Evolutionary conservation across 257 asterid species (phyloP).

Genomic region (Verbena officinalis): DNA sequence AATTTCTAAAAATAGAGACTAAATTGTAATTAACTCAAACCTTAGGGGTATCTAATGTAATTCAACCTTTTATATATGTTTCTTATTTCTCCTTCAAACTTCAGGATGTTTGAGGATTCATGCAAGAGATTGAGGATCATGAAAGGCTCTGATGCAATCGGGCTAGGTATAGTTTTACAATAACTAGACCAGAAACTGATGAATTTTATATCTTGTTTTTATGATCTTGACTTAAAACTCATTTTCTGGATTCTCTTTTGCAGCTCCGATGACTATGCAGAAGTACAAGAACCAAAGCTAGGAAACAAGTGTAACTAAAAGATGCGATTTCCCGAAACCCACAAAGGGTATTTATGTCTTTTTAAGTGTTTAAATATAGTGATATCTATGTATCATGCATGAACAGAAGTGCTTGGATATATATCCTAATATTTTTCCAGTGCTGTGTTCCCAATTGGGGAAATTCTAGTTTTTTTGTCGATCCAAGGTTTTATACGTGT

Average conservation of each 20-base stretch:
- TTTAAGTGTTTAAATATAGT: slow-evolving; percentile 5
- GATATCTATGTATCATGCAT: slow-evolving; percentile 21
- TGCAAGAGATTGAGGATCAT: slow-evolving; percentile 89
- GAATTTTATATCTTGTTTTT: not conserved
- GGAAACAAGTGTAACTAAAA: slow-evolving; percentile 2
- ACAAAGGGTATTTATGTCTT: slow-evolving; percentile 1
- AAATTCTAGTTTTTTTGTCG: slow-evolving; percentile 16
- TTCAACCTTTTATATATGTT: too few relatives aligned
- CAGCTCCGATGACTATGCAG: slow-evolving; percentile 83
- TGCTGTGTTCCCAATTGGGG: slow-evolving; percentile 35
- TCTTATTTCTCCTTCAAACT: not conserved
- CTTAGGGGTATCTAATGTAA: too few relatives aligned
- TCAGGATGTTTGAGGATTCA: slow-evolving; percentile 80
- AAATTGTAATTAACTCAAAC: too few relatives aligned
- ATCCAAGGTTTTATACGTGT: slow-evolving; percentile 30
- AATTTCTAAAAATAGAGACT: too few relatives aligned
- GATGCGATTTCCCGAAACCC: slow-evolving; percentile 9
- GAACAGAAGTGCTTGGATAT: slow-evolving; percentile 30
- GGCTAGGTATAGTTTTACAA: slow-evolving; percentile 55
- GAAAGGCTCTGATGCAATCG: slow-evolving; percentile 86
- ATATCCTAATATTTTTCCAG: slow-evolving; percentile 32
- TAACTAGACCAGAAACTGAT: not conserved
- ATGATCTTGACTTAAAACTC: not conserved
- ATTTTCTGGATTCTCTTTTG: slow-evolving; percentile 22
- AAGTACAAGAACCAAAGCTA: slow-evolving; percentile 64